Conservation (phyloP, 2,329 filamentous ascomycete species). For the Exophiala dermatitidis region DNA sequence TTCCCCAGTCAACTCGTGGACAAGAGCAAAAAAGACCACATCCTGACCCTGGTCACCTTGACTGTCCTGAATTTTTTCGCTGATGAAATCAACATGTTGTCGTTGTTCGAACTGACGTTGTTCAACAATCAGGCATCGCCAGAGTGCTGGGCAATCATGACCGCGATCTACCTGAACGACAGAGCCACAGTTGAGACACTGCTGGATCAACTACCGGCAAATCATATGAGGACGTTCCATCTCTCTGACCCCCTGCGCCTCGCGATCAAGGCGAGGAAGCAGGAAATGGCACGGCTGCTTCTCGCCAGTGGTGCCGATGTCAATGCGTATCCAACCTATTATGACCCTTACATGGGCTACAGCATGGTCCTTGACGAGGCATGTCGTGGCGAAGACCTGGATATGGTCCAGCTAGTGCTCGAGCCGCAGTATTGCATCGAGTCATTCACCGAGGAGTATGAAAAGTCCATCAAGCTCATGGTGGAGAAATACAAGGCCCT, state of each 20-base stretch:
- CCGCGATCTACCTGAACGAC: constrained; percentile 1
- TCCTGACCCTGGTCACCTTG: not conserved
- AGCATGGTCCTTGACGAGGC: constrained; percentile 1
- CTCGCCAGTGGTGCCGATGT: constrained; percentile 3
- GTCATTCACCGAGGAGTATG: not conserved
- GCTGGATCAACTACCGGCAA: not conserved
- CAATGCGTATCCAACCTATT: not conserved
- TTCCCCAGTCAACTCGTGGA: not conserved
- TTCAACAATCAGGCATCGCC: not conserved
- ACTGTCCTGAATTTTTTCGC: not conserved
- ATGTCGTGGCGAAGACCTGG: not conserved
- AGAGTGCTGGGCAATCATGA: constrained; percentile 3
- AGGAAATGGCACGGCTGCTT: not conserved
- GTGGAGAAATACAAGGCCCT: not conserved
- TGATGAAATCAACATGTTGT: not conserved
- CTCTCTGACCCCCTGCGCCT: constrained; percentile 5
- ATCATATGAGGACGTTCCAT: not conserved
- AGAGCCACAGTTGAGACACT: not conserved
- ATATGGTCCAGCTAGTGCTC: constrained; percentile 1
- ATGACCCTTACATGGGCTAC: not conserved
- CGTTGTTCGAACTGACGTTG: not conserved
- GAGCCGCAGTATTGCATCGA: constrained; percentile 3
- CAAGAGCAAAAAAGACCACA: not conserved
- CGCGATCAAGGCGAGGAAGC: not conserved
- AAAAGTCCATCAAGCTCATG: not conserved